Base-by-base conservation (phyloP, 192 early-diverging fungal species). In the Coemansia sp. region DNA sequence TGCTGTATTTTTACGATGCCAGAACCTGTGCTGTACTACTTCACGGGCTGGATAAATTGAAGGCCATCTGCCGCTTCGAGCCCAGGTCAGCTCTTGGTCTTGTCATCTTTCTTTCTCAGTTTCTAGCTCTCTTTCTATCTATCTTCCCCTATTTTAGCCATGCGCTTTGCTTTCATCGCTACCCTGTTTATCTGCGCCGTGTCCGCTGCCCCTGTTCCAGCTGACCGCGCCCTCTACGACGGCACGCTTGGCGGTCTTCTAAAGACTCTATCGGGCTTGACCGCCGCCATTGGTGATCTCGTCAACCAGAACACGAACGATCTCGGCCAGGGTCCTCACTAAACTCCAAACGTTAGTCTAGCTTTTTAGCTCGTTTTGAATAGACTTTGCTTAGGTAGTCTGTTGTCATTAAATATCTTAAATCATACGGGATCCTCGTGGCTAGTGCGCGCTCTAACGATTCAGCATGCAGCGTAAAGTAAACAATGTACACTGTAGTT, bases 271-370 rank as follows among this genome's bases (percentile, higher is more conserved):
- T 75, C 78, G 3, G 73, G 69, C 1, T 31, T 75, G 5, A 81
- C 78, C 1, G 78, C 42, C 0, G 78, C 73, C 10, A 45, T 81
- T 16, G 78, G 78, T 56, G 34, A 48, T 10, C 65, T 75, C 12
- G 66, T 81, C 50, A 81, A 81, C 66, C 43, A 72, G 47, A 20
- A 47, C 21, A 81, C 78, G 14, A 75, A 75, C 78, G 78, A 81
- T 65, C 73, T 81, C 23, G 78, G 78, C 60, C 78, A 81, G 69
- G 78, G 78, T 16, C 66, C 73, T 20, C 62, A 75, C 21, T 79
- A 79, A 61, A 10, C 28, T 10, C n/a, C 23, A 9, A 11, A 18
- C 2, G 18, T 59, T 13, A 31, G 12, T 37, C 61, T 72, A 45
- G 31, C 16, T 4, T 28, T 45, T 36, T 47, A 18, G 38, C 48